phyloP scores from a whole-genome alignment of 2,329 filamentous ascomycete genomes.

The Pseudopithomyces maydicus region DNA sequence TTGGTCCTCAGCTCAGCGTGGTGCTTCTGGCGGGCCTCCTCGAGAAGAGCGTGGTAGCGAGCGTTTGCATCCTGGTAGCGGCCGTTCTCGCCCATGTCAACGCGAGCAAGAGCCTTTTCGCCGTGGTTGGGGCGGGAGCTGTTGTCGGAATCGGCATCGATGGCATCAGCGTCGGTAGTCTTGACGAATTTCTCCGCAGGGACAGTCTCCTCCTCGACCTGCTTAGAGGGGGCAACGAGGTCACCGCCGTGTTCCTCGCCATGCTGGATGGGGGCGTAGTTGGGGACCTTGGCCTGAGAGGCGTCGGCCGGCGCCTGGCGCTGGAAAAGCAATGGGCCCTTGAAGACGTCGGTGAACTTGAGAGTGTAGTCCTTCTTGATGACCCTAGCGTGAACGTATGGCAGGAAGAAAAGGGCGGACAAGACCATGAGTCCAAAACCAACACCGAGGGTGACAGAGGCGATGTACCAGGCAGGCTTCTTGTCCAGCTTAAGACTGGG shows the following conservation, averaged over 20 bases:
- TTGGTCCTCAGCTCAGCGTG: conserved; percentile 67
- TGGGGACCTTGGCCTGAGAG: conserved; percentile 65
- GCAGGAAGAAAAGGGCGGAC: conserved; percentile 73
- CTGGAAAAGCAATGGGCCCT: conserved; percentile 62
- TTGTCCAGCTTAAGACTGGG: conserved; percentile 68
- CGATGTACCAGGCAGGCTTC: conserved; percentile 71
- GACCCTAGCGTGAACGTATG: conserved; percentile 68
- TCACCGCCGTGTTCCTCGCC: conserved; percentile 25
- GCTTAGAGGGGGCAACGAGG: background rate
- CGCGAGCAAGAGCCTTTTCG: conserved; percentile 29
- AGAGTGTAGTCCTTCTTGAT: conserved; percentile 70
- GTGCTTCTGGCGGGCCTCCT: conserved; percentile 3
- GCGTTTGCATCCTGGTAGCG: conserved; percentile 2
- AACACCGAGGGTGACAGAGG: conserved; percentile 67
- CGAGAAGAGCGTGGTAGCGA: background rate
- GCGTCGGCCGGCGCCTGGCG: conserved; percentile 61
- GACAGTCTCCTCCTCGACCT: background rate
- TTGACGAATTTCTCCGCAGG: conserved; percentile 20
- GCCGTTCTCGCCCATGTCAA: conserved; percentile 58
- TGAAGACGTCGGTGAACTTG: conserved; percentile 65
- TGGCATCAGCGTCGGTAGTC: conserved; percentile 36
- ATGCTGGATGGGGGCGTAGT: conserved; percentile 78
- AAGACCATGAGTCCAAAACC: conserved; percentile 65
- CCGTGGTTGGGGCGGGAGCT: conserved; percentile 35
- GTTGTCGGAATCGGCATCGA: conserved; percentile 1